These are phyloP conservation scores for Paracorniculantispora psalliotae DNA, from an alignment of 2,329 filamentous ascomycete genomes.

Conservation along the genomic window DNA sequence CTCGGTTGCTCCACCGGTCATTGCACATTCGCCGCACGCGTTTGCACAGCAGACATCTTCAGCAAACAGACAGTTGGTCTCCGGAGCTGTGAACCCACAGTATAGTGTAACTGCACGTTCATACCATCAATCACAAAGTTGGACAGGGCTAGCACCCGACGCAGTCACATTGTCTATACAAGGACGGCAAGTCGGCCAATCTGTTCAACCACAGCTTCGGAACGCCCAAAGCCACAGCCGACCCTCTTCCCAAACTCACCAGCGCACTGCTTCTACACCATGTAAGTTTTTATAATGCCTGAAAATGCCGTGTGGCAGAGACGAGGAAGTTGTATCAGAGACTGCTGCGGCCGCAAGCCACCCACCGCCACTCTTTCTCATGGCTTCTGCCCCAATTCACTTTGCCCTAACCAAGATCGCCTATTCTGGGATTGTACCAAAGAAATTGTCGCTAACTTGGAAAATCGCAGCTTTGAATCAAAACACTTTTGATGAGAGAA, in stretches of 20 bases:
- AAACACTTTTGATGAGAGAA: not conserved
- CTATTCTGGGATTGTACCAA: no score
- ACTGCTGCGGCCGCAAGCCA: not conserved
- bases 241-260: not conserved
- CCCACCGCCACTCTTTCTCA: no score
- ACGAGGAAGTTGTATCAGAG: no score
- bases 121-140: not conserved
- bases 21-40: not conserved
- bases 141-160: not conserved
- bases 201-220: not conserved
- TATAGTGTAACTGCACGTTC: not conserved
- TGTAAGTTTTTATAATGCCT: not conserved
- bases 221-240: not conserved
- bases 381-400: no score
- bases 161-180: not conserved
- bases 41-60: not conserved
- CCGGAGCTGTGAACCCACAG: not conserved
- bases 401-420: no score
- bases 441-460: not conserved
- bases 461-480: not conserved
- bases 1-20: not conserved
- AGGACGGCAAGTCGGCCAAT: not conserved
- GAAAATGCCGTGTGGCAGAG: no score
- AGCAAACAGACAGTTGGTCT: not conserved
- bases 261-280: not conserved